These are phyloP conservation scores for Solanum chacoense DNA, from an alignment of 305 asterid genomes.

Conservation along the genomic window DNA sequence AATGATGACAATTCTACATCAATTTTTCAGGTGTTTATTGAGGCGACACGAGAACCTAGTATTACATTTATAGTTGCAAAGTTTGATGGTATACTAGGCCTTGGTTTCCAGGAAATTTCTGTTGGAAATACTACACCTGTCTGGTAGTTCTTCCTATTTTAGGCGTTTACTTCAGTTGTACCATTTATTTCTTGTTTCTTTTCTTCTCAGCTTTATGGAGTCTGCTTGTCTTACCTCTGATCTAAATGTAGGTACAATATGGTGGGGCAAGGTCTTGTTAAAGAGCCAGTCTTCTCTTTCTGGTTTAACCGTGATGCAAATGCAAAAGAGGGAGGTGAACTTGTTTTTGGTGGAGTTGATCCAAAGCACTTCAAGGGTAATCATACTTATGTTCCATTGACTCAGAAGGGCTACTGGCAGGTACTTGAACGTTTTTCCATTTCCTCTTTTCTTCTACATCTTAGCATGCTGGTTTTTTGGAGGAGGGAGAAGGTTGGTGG, in stretches of 20 bases:
- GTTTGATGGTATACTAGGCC: conserved; percentile 91
- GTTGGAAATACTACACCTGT: conserved; percentile 68
- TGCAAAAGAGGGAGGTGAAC: conserved; percentile 76
- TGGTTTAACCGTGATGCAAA: conserved; percentile 76
- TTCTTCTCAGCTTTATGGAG: not conserved
- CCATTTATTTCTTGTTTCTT: not conserved
- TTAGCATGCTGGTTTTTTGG: not conserved
- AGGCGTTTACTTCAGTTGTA: not conserved
- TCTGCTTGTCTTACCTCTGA: not conserved
- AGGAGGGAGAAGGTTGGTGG: not conserved
- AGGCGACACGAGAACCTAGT: conserved; percentile 65
- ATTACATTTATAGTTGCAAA: conserved; percentile 58
- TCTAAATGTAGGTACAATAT: conserved; percentile 61
- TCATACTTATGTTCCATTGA: conserved; percentile 63
- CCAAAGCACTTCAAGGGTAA: conserved; percentile 59
- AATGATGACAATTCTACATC: not conserved
- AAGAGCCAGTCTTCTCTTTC: conserved; percentile 70
- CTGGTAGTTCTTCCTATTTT: conserved; percentile 33
- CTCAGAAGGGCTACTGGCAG: conserved; percentile 91
- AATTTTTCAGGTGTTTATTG: conserved; percentile 57
- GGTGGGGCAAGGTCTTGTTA: conserved; percentile 71
- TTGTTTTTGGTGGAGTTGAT: conserved; percentile 88
- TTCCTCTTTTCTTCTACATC: not conserved
- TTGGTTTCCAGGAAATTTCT: conserved; percentile 81
- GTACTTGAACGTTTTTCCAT: conserved; percentile 20